Conservation (phyloP, 225 moss, liverwort and hornwort species). For the Antitrichia curtipendula region DNA sequence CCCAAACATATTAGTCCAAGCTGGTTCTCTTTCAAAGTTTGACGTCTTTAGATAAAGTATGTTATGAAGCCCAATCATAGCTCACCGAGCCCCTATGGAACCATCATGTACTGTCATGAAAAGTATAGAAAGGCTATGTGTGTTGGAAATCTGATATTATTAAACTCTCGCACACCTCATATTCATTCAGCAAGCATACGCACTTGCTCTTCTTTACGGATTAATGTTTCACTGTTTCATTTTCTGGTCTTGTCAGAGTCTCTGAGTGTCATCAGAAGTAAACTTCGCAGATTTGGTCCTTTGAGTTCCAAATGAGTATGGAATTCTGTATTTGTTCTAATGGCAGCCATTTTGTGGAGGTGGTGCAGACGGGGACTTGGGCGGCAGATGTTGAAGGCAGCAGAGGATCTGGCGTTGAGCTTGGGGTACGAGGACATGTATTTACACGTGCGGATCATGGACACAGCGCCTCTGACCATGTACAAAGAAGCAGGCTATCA, state of each 20-base stretch:
- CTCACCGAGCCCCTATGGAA: not conserved
- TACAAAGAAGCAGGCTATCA: slow-evolving; percentile 71
- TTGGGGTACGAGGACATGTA: slow-evolving; percentile 72
- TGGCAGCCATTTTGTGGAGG: not conserved
- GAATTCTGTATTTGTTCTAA: not conserved
- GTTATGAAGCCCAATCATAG: not conserved
- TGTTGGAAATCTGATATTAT: not conserved
- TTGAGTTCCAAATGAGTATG: not conserved
- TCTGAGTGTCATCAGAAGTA: not conserved
- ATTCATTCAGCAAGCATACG: not conserved
- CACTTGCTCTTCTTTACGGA: not conserved
- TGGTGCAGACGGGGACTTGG: slow-evolving; percentile 70
- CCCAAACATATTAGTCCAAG: not conserved
- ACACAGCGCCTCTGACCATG: slow-evolving; percentile 77
- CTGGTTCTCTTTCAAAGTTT: not conserved
- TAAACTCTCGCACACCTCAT: not conserved
- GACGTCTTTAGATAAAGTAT: not conserved
- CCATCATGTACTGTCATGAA: not conserved
- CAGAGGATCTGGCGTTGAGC: slow-evolving; percentile 60
- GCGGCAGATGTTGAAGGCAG: slow-evolving; percentile 78
- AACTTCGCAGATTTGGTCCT: not conserved
- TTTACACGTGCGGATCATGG: slow-evolving; percentile 75
- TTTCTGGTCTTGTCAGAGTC: not conserved
- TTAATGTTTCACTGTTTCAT: not conserved
- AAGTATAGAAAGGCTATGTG: not conserved